Base-by-base conservation (phyloP, 129 eudicot genomes). In the Escallonia rubra region DNA sequence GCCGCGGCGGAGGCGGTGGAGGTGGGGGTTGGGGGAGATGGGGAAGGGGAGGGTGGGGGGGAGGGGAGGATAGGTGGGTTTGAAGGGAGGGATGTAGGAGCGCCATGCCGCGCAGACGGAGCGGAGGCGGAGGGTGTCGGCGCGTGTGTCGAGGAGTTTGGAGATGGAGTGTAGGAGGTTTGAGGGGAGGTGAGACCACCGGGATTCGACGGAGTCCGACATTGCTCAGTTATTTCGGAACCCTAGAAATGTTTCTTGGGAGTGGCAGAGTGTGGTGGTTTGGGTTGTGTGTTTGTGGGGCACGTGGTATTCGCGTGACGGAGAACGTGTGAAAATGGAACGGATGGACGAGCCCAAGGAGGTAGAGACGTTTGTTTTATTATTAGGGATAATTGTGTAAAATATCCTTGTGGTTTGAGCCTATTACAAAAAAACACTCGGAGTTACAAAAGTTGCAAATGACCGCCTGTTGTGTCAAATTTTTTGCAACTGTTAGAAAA, bases 31-130 rank as follows among this genome's bases (percentile, higher is more conserved):
- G 55, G 50, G 73, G 61, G 55, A 57, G 34, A 40, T 39, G 52
- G 43, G 72, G 41, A 55, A 59, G 34, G 46, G 53, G 43, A 54
- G 61, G 7, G 57, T 39, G 15, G 41, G 4, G 14, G 44, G 70
- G 5, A 54, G 34, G 13, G 38, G 59, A 54, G 59, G 59, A 23
- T 0, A 23, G 45, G 42, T 48, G 2, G 34, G 39, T 23, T 23
- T 41, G 47, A 53, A 61, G 11, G 60, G 60, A 41, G 64, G 73
- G 64, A 68, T 1, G 8, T 64, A 56, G 8, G 64, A 41, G 2
- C 73, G 63, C 73, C 73, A 68, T 42, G 73, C 57, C 3, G 54
- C n/a, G 64, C 73, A 68, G 44, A 68, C 56, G 8, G 73, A 43
- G 53, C 73, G 73, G 64, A 68, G 64, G 44, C 64, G 63, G 56